Conservation (phyloP, 805 yeast species). For the Huiozyma sinensis region DNA sequence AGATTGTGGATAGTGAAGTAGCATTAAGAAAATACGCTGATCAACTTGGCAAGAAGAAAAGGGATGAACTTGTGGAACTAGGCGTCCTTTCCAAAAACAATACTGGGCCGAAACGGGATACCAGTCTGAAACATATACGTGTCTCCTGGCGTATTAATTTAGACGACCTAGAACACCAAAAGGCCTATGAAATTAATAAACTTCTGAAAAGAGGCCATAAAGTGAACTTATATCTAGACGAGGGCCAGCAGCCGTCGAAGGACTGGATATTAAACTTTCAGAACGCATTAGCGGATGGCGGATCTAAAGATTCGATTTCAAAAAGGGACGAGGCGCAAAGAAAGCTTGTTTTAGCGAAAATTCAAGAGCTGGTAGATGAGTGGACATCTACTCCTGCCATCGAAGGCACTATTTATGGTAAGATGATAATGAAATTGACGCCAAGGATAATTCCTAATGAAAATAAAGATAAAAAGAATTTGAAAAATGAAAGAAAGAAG, state of each 20-base stretch:
- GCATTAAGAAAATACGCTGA: conserved; percentile 24
- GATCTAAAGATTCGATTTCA: not conserved
- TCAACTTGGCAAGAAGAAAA: conserved; percentile 17
- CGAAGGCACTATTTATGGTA: conserved; percentile 24
- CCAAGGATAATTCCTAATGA: conserved; percentile 14
- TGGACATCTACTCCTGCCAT: conserved; percentile 15
- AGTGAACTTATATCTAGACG: conserved; percentile 34
- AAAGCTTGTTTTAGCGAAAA: conserved; percentile 21
- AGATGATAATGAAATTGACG: conserved; percentile 21
- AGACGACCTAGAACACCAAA: conserved; percentile 43
- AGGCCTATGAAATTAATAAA: conserved; percentile 37
- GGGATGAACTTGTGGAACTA: conserved; percentile 15
- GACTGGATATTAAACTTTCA: conserved; percentile 23
- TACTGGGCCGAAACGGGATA: conserved; percentile 9
- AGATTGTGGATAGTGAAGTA: conserved; percentile 15
- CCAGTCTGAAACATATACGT: conserved; percentile 36
- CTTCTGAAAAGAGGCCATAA: conserved; percentile 36
- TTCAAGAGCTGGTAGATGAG: conserved; percentile 22
- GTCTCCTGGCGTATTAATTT: conserved; percentile 48
- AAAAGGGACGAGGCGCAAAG: conserved; percentile 30
- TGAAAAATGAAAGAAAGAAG: conserved; percentile 26
- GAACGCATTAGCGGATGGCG: conserved; percentile 7
- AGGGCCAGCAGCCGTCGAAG: conserved; percentile 20
- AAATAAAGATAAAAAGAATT: conserved; percentile 21
- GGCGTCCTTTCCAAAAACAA: conserved; percentile 11